Base-by-base conservation (phyloP, 306 rosid genomes). In the Psophocarpus tetragonolobus region DNA sequence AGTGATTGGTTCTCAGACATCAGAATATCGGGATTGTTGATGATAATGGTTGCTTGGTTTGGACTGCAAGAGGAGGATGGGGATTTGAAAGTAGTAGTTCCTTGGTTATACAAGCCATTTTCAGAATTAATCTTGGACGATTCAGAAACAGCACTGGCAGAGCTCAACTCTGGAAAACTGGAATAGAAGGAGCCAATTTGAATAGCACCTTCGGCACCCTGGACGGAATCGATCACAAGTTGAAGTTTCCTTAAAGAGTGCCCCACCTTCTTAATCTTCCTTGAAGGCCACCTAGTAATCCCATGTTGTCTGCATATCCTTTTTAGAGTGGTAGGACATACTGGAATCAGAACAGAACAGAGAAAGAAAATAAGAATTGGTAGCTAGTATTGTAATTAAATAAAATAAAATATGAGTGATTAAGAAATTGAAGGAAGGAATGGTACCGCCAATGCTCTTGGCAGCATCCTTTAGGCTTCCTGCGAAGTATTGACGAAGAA, bases 121-220 rank as follows among this genome's bases (percentile, higher is more conserved):
- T 61, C 68, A 8, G 42, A 32, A 60, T n/a, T n/a, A 6, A 30
- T 61, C 24, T 27, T 58, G 38, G 66, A 29, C 14, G 66, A 58
- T 26, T 58, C 38, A 1, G 67, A 60, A 30, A 60, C 41, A 30
- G 2, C 39, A 60, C 3, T 15, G 39, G 67, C 5, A 60, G 66
- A 60, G 66, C 67, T 60, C 23, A 60, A 60, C 67, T 60, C 67
- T 15, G 67, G 67, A 30, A 60, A 60, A 60, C 67, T 60, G 67
- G 20, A 14, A 30, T 60, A 60, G 41, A 60, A 60, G 23, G 67
- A 60, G 67, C 67, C 67, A 60, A 60, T 60, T 60, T 29, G 67
- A 60, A 60, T 60, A 21, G 67, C 67, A 60, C 67, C 67, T 60
- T 60, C 39, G 12, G 67, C 67, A 15, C 67, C 67, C 41, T 60